Base-by-base conservation (phyloP, 1,139 yeast species). In the Arxiozyma slooffiae region DNA sequence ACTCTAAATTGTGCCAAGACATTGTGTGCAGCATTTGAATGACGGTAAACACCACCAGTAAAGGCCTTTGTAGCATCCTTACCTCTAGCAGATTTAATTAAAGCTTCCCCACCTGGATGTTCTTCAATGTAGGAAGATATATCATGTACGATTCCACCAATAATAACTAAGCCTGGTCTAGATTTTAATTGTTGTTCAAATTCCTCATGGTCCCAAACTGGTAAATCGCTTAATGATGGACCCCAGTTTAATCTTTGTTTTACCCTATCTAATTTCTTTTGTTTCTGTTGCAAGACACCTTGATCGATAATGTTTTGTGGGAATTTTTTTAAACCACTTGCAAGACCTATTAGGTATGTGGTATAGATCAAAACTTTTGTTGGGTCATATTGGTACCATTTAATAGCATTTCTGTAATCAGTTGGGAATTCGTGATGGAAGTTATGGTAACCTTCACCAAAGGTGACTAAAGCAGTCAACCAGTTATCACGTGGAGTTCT, bases 401-500 rank as follows among this genome's bases (percentile, higher is more conserved):
- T 86, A 68, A 92, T 79, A 47, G 98, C 98, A 67, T 92, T 92
- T 77, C 98, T 82, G 80, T 92, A 92, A 75, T 92, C 98, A 46
- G 95, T 81, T 60, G 98, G 98, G 80, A 90, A 92, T 76, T 94
- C 97, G 74, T 92, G 98, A 73, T 92, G 98, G 83, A 92, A 92
- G 76, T 92, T 92, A 73, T 92, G 98, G 79, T 92, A 90, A 54
- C 98, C 98, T 75, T 92, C 98, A 68, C 98, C 98, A 62, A 92
- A 85, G 14, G 98, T 92, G 54, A 88, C 96, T 55, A 92, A 72
- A 7, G 98, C 98, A 55, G 98, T 92, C 58, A 92, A 70, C 62
- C 83, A 81, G 72, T 92, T 97, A 72, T 92, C 97, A 71, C 98
- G 81, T 58, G 98, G 97, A 41, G 97, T 87, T 75, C 96, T 84